Evolutionary conservation across 441 rosid species (phyloP).

Genomic region (Bocquillonia castaneifolia): DNA sequence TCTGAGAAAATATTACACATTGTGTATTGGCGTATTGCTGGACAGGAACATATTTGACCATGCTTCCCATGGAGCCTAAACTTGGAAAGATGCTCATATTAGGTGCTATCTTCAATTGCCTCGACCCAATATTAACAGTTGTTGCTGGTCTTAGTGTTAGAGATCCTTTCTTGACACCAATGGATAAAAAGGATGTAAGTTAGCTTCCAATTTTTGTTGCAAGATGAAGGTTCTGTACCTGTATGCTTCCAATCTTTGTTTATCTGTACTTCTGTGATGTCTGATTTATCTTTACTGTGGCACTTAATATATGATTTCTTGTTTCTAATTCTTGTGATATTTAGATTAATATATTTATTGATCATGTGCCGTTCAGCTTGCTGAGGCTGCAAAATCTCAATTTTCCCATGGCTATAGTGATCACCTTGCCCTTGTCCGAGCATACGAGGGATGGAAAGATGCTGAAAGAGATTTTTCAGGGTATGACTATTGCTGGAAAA

Average conservation of each 20-base stretch:
- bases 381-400: slow-evolving; percentile 79
- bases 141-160: slow-evolving; percentile 85
- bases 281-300: neutral
- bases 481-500: slow-evolving; percentile 87
- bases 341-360: neutral
- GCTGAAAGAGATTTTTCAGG: slow-evolving; percentile 65
- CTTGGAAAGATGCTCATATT: slow-evolving; percentile 90
- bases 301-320: neutral
- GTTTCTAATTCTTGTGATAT: neutral
- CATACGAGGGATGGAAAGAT: slow-evolving; percentile 77
- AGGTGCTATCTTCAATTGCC: slow-evolving; percentile 78
- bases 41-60: slow-evolving; percentile 69
- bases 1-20: slow-evolving; percentile 16
- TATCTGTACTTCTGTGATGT: too few relatives aligned
- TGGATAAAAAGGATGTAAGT: slow-evolving; percentile 93
- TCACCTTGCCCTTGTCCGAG: slow-evolving; percentile 80
- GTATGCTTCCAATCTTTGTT: too few relatives aligned
- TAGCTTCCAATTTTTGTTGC: slow-evolving; percentile 24
- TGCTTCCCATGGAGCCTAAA: slow-evolving; percentile 95
- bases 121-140: slow-evolving; percentile 80
- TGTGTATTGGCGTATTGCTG: slow-evolving; percentile 20
- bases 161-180: slow-evolving; percentile 85
- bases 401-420: slow-evolving; percentile 77
- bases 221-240: neutral
- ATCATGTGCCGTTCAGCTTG: slow-evolving; percentile 47